A percentile compares a stretch with the other conserved stretches of the same genome.
phyloP scores from a whole-genome alignment of 805 yeast species.

The Priceomyces fermenticarens region DNA sequence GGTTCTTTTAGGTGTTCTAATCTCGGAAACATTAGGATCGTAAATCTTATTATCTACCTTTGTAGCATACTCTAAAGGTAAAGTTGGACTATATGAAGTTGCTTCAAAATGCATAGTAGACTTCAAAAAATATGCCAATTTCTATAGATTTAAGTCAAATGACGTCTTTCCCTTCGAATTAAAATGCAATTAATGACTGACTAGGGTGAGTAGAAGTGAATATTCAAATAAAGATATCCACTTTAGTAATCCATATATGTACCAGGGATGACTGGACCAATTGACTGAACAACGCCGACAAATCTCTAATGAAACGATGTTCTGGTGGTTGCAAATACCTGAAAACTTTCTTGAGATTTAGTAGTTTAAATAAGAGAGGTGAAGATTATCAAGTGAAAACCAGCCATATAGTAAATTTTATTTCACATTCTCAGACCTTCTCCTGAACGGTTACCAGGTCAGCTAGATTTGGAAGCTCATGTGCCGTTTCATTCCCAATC shows the following conservation, averaged over 20 bases:
- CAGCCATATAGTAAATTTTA: too few relatives aligned
- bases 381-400: too few relatives aligned
- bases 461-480: too few relatives aligned
- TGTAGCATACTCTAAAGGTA: slow-evolving; percentile 22
- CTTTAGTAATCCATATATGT: slow-evolving; percentile 3
- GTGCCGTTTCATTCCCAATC: too few relatives aligned
- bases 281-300: too few relatives aligned
- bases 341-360: too few relatives aligned
- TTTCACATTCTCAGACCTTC: too few relatives aligned
- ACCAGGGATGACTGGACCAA: slow-evolving; percentile 1
- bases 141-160: not conserved
- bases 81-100: slow-evolving; percentile 15
- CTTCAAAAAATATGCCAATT: not conserved
- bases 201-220: slow-evolving; percentile 9
- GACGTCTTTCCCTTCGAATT: slow-evolving; percentile 1
- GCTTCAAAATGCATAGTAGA: slow-evolving; percentile 9
- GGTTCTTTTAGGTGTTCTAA: slow-evolving; percentile 4
- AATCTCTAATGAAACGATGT: too few relatives aligned
- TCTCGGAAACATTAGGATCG: slow-evolving; percentile 12
- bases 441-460: too few relatives aligned
- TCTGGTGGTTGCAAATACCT: too few relatives aligned
- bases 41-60: slow-evolving; percentile 19
- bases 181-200: slow-evolving; percentile 7
- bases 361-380: too few relatives aligned
- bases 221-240: slow-evolving; percentile 8